Conservation (phyloP, 495 filamentous ascomycete genomes). For the Aspergillus heteromorphus region DNA sequence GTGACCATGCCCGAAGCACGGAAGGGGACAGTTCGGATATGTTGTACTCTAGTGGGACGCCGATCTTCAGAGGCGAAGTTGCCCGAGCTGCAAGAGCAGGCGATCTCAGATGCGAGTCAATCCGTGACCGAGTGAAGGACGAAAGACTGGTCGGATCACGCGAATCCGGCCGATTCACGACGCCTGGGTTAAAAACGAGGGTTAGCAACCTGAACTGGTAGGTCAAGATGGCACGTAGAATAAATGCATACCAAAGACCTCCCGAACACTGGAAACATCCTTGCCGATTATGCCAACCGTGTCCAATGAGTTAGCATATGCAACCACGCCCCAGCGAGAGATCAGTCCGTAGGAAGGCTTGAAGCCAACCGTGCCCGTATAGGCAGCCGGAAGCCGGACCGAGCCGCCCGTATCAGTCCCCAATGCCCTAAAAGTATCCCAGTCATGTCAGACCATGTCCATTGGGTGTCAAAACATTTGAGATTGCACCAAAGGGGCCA, state of each 20-base stretch:
- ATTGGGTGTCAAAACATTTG: neutral
- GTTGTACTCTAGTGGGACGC: slow-evolving; percentile 84
- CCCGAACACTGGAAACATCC: slow-evolving; percentile 40
- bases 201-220: slow-evolving; percentile 1
- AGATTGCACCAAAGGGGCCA: neutral
- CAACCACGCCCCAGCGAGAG: slow-evolving; percentile 84
- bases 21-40: slow-evolving; percentile 66
- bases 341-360: slow-evolving; percentile 87
- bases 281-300: slow-evolving; percentile 78
- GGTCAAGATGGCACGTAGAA: neutral
- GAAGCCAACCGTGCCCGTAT: slow-evolving; percentile 81
- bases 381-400: slow-evolving; percentile 86
- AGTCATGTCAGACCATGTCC: neutral
- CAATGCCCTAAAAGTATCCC: slow-evolving; percentile 52
- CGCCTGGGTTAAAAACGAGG: slow-evolving; percentile 22
- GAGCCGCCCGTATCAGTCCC: slow-evolving; percentile 96
- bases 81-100: slow-evolving; percentile 24
- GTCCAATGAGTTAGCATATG: slow-evolving; percentile 93
- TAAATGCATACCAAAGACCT: slow-evolving; percentile 50
- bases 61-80: slow-evolving; percentile 50
- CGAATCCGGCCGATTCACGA: slow-evolving; percentile 57
- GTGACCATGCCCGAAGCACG: slow-evolving; percentile 65
- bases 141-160: slow-evolving; percentile 75
- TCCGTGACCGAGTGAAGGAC: slow-evolving; percentile 41
- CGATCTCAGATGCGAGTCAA: slow-evolving; percentile 22